These are phyloP conservation scores for Russula lepida DNA, from an alignment of 768 basidiomycete genomes.

Conservation along the genomic window DNA sequence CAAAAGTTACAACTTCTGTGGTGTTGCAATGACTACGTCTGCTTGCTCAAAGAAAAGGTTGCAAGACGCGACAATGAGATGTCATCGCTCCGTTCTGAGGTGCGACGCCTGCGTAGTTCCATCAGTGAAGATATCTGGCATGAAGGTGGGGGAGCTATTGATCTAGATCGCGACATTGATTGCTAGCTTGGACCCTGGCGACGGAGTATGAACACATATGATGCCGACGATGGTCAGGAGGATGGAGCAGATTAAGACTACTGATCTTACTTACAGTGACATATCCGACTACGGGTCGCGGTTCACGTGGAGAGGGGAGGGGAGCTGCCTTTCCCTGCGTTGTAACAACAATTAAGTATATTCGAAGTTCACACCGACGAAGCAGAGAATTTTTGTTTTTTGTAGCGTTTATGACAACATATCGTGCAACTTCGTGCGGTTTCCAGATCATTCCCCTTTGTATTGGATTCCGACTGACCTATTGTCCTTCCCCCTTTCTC, in stretches of 20 bases:
- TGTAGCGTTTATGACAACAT: constrained; percentile 7
- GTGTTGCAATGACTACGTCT: constrained; percentile 85
- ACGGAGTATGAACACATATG: constrained; percentile 19
- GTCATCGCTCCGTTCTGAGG: constrained; percentile 52
- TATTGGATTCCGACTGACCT: not conserved
- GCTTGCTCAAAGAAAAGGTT: constrained; percentile 64
- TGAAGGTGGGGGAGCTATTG: constrained; percentile 33
- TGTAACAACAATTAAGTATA: constrained; percentile 5
- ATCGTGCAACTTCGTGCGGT: constrained; percentile 7
- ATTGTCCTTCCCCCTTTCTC: not conserved
- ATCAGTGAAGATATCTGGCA: constrained; percentile 29
- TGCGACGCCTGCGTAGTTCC: constrained; percentile 44
- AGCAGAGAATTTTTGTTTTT: constrained; percentile 3
- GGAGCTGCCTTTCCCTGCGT: not conserved
- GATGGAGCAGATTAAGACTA: constrained; percentile 11
- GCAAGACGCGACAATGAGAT: constrained; percentile 80
- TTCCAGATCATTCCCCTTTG: not conserved
- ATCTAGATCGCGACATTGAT: constrained; percentile 55
- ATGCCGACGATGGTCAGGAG: constrained; percentile 17
- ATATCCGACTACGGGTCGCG: not conserved
- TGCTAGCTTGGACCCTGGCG: constrained; percentile 34
- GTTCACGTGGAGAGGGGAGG: not conserved
- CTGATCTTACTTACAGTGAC: constrained; percentile 3
- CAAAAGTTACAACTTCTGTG: constrained; percentile 86
- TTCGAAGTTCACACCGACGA: not conserved